These are phyloP conservation scores for Yarrowia sp. DNA, from an alignment of 805 yeast species.

Conservation along the genomic window DNA sequence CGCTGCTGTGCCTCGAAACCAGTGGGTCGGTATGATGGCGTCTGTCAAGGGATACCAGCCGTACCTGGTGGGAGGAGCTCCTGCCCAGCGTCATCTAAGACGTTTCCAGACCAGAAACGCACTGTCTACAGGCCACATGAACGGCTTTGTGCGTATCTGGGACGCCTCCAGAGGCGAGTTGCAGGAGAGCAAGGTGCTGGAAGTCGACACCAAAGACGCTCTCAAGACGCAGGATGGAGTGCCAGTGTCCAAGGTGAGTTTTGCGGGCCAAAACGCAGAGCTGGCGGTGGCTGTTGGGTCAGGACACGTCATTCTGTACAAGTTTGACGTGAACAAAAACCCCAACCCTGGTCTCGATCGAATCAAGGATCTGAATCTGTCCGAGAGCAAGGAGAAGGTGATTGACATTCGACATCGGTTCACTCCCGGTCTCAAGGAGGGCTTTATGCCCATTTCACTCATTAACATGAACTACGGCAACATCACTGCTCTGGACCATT, in stretches of 20 bases:
- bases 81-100: slow-evolving; percentile 50
- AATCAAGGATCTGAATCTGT: not conserved
- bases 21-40: slow-evolving; percentile 79
- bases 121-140: slow-evolving; percentile 75
- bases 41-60: slow-evolving; percentile 41
- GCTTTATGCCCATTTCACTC: slow-evolving; percentile 56
- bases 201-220: slow-evolving; percentile 52
- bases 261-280: slow-evolving; percentile 75
- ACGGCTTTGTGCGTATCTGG: slow-evolving; percentile 76
- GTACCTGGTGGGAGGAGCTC: slow-evolving; percentile 76
- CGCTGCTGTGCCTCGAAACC: slow-evolving; percentile 54
- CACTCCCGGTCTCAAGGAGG: slow-evolving; percentile 50
- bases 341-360: slow-evolving; percentile 26
- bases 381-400: not conserved
- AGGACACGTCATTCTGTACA: slow-evolving; percentile 74
- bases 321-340: slow-evolving; percentile 55
- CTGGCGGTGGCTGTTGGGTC: slow-evolving; percentile 61
- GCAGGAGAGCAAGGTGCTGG: slow-evolving; percentile 56
- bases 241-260: slow-evolving; percentile 58
- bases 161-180: slow-evolving; percentile 78
- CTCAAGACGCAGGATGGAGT: slow-evolving; percentile 42
- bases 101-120: slow-evolving; percentile 53
- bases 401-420: slow-evolving; percentile 53
- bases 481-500: slow-evolving; percentile 61
- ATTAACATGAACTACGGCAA: slow-evolving; percentile 46